Base-by-base conservation (phyloP, 2,329 filamentous ascomycete species). In the Reticulascus tulasneorum region DNA sequence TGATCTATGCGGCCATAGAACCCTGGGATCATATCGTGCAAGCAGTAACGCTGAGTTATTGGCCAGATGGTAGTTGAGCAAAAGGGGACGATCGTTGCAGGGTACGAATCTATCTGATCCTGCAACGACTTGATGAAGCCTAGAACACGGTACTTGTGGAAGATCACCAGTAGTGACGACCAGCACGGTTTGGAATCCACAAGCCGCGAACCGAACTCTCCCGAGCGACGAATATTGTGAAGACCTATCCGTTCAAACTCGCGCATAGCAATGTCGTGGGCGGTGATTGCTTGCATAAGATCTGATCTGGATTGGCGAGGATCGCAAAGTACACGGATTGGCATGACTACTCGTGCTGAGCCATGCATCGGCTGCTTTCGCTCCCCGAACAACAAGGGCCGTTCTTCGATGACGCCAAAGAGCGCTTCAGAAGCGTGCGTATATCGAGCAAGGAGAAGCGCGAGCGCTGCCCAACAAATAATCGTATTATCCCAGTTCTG, bases 11-110 rank as follows among this genome's bases (percentile, higher is more conserved):
- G n/a, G n/a, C n/a, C n/a, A n/a, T n/a, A n/a, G n/a, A n/a, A n/a
- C n/a, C n/a, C 17, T 29, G n/a, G 33, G 20, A 28, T 36, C 33
- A 28, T 36, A 36, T 10, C 23, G 33, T n/a, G 33, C 33, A 21
- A 20, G 24, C 10, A 36, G 9, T 16, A 16, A 24, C 10, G 7
- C 33, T 13, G 25, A 36, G 33, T 17, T 23, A 15, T 30, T 7
- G 5, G 18, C 16, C 25, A 36, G 28, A n/a, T 36, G 24, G 20
- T 26, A 36, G 20, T 23, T 29, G 13, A 36, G 11, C 13, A 36
- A 23, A 7, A 36, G 33, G 30, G 33, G 24, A 29, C 25, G n/a
- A 17, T 36, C 23, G 24, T 17, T 21, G 24, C 23, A 36, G 4
- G 33, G 24, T 9, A 29, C 18, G 15, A 30, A 16, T 13, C n/a